Conservation (phyloP, 75 land plant genomes). For the Sequoia sempervirens region DNA sequence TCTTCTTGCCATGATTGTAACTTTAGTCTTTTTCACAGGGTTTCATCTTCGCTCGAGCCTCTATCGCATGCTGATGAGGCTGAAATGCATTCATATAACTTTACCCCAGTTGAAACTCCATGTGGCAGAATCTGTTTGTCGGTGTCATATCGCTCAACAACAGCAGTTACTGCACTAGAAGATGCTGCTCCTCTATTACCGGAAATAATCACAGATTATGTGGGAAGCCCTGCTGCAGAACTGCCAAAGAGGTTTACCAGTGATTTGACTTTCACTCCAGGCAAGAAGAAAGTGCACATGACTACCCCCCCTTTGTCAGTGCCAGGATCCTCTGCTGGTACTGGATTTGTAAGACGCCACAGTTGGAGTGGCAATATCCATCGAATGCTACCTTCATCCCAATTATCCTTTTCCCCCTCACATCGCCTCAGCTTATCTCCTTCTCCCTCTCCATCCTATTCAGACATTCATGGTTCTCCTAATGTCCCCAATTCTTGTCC, state of each 20-base stretch:
- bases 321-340: slow-evolving; percentile 30
- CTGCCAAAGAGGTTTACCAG: slow-evolving; percentile 59
- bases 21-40: slow-evolving; percentile 45
- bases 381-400: slow-evolving; percentile 22
- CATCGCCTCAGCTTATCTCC: slow-evolving; percentile 11
- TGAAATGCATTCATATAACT: slow-evolving; percentile 41
- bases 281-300: slow-evolving; percentile 31
- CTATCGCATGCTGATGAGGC: slow-evolving; percentile 44
- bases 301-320: slow-evolving; percentile 33
- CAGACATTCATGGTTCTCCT: slow-evolving; percentile 19
- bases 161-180: slow-evolving; percentile 46
- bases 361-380: slow-evolving; percentile 65
- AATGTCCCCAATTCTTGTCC: slow-evolving; percentile 18
- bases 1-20: slow-evolving; percentile 43
- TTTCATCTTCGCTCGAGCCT: slow-evolving; percentile 49
- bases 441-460: slow-evolving; percentile 34
- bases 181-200: slow-evolving; percentile 53
- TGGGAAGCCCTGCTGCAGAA: slow-evolving; percentile 79
- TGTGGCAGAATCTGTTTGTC: slow-evolving; percentile 61
- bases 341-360: slow-evolving; percentile 48
- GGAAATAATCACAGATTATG: slow-evolving; percentile 77
- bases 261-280: slow-evolving; percentile 13
- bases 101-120: slow-evolving; percentile 70
- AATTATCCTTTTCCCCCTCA: slow-evolving; percentile 15
- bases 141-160: slow-evolving; percentile 41